A percentile compares a stretch with the other conserved stretches of the same genome.
Conservation (phyloP, 192 early-diverging fungal species). For the Coemansia sp. region DNA sequence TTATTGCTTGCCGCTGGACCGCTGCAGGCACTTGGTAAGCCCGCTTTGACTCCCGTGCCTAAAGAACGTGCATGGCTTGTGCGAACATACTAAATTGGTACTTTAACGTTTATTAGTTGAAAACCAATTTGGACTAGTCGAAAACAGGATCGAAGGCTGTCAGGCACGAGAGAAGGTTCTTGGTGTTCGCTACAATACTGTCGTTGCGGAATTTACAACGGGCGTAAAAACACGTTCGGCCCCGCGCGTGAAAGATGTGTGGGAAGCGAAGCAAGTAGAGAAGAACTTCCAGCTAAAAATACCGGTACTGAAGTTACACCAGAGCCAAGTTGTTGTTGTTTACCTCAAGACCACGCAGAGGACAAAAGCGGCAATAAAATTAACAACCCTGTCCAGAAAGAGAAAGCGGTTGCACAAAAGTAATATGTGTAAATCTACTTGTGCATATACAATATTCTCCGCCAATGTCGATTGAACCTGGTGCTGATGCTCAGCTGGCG, state of each 20-base stretch:
- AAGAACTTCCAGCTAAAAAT: background rate
- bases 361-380: background rate
- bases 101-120: background rate
- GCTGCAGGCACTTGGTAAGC: background rate
- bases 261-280: background rate
- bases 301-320: background rate
- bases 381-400: background rate
- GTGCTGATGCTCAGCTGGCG: no score
- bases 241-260: background rate
- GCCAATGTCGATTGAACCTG: background rate
- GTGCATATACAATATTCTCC: background rate
- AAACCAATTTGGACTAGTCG: background rate
- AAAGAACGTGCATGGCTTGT: background rate
- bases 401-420: background rate
- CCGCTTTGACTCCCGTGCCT: conserved; percentile 1
- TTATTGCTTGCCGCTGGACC: background rate
- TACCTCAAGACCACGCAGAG: background rate
- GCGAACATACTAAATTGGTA: background rate
- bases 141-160: background rate
- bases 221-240: background rate
- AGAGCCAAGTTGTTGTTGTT: background rate
- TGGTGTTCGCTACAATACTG: background rate
- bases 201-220: background rate
- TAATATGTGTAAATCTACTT: background rate
- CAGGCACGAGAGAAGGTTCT: background rate